Evolutionary conservation across 257 asterid species (phyloP), one percentile per base, ranked within the genome.

Genomic region (Nicotiana obtusifolia): DNA sequence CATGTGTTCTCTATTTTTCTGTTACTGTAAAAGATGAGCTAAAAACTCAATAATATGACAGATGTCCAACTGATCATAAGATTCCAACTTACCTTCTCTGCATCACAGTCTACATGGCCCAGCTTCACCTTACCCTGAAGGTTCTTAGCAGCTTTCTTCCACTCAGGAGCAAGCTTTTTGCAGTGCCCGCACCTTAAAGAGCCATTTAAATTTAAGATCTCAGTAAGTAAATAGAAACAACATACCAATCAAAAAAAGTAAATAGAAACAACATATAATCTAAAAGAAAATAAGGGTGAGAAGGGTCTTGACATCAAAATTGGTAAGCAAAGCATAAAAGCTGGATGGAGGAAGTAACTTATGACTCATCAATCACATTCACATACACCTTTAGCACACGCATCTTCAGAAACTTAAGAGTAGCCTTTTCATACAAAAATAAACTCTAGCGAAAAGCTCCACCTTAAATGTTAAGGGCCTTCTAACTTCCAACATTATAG

Each of bases 111-210:
- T 80, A 96, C 98, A 81, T 96, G 99, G 52, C 99, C 99, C 87
- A 96, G 82, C 91, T 94, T 96, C 89, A 89, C 98, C 85, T 96
- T 93, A 84, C 97, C 98, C 91, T 92, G 87, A 68, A 94, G 95
- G 87, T 86, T 93, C 80, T 88, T 93, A 83, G 99, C 93, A 87
- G 98, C 99, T 89, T 89, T 96, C 91, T 91, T 94, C 98, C 99
- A 96, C 89, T 96, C 99, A 49, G 98, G 98, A 85, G 98, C 99
- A 77, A 96, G 98, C 84, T 89, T 94, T 90, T 96, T 94, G 91
- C 99, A 96, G 90, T 96, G 99, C 47, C 98, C 99, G 83, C 99
- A 96, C 98, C 99, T 95, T 85, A 82, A 82, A 35, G 60, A 13
- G 26, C 9, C 61, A 75, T 49, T 49, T 49, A 75, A 49, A 49